These are phyloP conservation scores for Tetratostichococcus sp. DNA, from an alignment of 139 green algal species.

Conservation along the genomic window DNA sequence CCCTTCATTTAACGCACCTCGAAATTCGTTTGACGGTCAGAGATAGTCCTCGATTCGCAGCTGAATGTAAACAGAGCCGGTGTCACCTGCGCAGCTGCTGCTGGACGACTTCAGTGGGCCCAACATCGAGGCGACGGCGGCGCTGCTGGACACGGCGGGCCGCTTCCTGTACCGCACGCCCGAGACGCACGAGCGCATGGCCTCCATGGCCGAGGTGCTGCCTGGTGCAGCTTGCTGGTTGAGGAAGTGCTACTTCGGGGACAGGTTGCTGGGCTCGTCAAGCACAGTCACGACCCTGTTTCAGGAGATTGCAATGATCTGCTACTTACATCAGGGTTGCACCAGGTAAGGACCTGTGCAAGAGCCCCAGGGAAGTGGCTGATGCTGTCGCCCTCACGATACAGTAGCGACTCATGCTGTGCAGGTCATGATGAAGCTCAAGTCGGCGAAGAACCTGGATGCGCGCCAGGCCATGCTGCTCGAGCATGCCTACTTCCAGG, in stretches of 20 bases:
- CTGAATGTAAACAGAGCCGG: background rate
- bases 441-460: slow-evolving; percentile 82
- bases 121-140: slow-evolving; percentile 82
- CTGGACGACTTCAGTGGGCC: slow-evolving; percentile 87
- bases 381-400: no score
- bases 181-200: slow-evolving; percentile 68
- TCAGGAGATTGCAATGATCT: no score
- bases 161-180: slow-evolving; percentile 72
- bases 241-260: no score
- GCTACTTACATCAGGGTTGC: no score
- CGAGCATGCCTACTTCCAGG: slow-evolving; percentile 81
- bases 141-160: slow-evolving; percentile 82
- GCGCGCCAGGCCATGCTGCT: slow-evolving; percentile 68
- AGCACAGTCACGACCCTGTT: no score
- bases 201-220: slow-evolving; percentile 77
- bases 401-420: no score
- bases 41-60: no score
- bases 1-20: no score
- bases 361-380: no score
- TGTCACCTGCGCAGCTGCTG: slow-evolving; percentile 41
- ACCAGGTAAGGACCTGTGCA: no score
- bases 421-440: slow-evolving; percentile 85
- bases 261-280: no score
- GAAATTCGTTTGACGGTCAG: no score
- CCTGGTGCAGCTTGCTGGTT: background rate